Evolutionary conservation across 1,139 yeast genomes (phyloP), one percentile per base, ranked within the genome.

Genomic region (Pichia sp.): DNA sequence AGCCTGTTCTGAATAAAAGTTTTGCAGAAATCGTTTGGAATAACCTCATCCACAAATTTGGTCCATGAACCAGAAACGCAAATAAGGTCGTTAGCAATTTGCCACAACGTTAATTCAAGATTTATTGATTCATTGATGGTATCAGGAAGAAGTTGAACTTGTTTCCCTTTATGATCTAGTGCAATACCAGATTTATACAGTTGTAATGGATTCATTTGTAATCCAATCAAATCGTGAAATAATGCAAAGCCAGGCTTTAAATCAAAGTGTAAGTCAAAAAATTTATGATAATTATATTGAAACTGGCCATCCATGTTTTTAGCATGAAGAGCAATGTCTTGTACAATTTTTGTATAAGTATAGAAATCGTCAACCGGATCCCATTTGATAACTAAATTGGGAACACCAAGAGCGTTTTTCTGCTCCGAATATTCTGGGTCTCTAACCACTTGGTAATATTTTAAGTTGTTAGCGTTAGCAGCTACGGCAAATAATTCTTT

Each of bases 401-500:
- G 72, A 25, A 70, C 67, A 43, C 75, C 76, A 40, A 63, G 63
- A 53, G 73, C 76, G 7, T 40, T 40, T 8, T 48, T 47, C 39
- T 52, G 45, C 33, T 48, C 50, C 60, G 62, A 61, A 55, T 73
- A 69, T 2, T 34, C 25, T 34, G 41, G 18, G 18, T 30, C 30
- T 27, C 44, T 51, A 44, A 66, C 52, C 3, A 79, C 75, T 59
- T 78, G 84, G 60, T 72, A 75, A 66, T 74, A 78, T 6, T 75
- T 73, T 45, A 70, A 64, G 0, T 66, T 58, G 58, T 76, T 59
- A 0, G 67, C 79, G 39, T 69, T 70, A 0, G 83, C 83, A 1
- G 83, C 82, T 2, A 81, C 81, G 34, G 78, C 72, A 56, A 79
- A 78, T 0, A 83, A 78, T 54, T 79, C 84, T 61, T 79, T 79